phyloP scores from a whole-genome alignment of 2,329 filamentous ascomycete genomes.

The Aspergillus sp. region DNA sequence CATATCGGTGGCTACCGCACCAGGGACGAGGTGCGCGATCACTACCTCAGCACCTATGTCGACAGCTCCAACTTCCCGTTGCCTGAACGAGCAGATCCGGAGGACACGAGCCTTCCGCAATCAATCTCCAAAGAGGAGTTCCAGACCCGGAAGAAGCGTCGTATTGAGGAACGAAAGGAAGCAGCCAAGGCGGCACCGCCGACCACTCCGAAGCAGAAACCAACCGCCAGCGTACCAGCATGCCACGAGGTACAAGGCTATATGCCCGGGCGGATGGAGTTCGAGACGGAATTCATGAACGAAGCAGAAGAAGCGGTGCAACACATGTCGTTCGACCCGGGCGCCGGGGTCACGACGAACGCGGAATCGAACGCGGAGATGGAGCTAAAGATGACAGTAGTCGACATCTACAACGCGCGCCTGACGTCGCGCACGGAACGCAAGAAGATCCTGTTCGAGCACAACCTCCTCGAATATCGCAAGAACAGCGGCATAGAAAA shows the following conservation, averaged over 20 bases:
- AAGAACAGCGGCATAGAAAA: conserved; percentile 87
- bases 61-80: conserved; percentile 76
- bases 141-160: conserved; percentile 79
- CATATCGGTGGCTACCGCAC: conserved; percentile 92
- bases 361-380: conserved; percentile 89
- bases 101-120: conserved; percentile 68
- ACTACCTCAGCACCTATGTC: conserved; percentile 83
- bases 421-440: conserved; percentile 84
- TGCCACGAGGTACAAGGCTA: conserved; percentile 98
- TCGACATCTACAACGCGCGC: conserved; percentile 94
- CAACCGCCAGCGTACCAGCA: conserved; percentile 85
- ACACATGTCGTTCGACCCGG: conserved; percentile 95
- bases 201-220: conserved; percentile 84
- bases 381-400: conserved; percentile 93
- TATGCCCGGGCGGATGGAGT: conserved; percentile 95
- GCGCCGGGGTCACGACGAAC: conserved; percentile 83
- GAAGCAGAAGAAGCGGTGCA: conserved; percentile 97
- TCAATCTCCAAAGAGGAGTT: conserved; percentile 84
- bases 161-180: conserved; percentile 87
- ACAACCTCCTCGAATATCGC: conserved; percentile 83
- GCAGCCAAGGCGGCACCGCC: conserved; percentile 74
- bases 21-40: conserved; percentile 91
- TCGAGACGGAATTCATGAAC: conserved; percentile 95
- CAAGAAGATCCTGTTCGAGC: conserved; percentile 95
- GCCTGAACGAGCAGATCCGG: conserved; percentile 73